These are phyloP conservation scores for Chlorella vulgaris DNA, from an alignment of 139 green algal genomes.

Conservation along the genomic window DNA sequence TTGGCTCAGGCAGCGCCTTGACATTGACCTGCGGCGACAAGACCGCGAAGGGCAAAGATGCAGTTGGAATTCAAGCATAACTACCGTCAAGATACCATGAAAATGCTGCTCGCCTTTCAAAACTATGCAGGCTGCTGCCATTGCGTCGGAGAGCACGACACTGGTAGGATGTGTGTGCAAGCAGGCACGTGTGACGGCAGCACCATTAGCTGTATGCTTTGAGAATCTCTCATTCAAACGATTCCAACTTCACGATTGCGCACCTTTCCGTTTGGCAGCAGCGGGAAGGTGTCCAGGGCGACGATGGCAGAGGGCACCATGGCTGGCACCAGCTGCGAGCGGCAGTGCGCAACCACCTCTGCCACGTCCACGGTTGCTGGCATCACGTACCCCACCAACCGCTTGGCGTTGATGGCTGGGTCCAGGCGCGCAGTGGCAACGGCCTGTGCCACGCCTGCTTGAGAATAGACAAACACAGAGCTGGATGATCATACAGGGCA, in stretches of 20 bases:
- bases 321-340: constrained; percentile 3
- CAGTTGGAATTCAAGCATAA: too few species aligned
- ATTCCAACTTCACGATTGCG: background rate
- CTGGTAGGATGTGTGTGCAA: too few species aligned
- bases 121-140: too few species aligned
- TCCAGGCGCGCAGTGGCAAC: background rate
- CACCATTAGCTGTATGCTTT: background rate
- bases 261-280: constrained; percentile 18
- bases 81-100: too few species aligned
- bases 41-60: too few species aligned
- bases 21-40: background rate
- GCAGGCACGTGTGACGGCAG: background rate
- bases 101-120: too few species aligned
- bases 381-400: constrained; percentile 11
- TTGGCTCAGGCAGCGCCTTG: background rate
- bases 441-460: background rate
- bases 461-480: background rate
- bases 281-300: constrained; percentile 7
- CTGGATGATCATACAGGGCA: too few species aligned
- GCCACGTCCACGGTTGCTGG: background rate
- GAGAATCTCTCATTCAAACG: too few species aligned
- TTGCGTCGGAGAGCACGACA: too few species aligned
- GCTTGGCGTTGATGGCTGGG: background rate
- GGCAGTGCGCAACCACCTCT: background rate
- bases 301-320: constrained; percentile 9